Conservation (phyloP, 2,329 filamentous ascomycete species). For the Scopulariopsis brevicaulis region DNA sequence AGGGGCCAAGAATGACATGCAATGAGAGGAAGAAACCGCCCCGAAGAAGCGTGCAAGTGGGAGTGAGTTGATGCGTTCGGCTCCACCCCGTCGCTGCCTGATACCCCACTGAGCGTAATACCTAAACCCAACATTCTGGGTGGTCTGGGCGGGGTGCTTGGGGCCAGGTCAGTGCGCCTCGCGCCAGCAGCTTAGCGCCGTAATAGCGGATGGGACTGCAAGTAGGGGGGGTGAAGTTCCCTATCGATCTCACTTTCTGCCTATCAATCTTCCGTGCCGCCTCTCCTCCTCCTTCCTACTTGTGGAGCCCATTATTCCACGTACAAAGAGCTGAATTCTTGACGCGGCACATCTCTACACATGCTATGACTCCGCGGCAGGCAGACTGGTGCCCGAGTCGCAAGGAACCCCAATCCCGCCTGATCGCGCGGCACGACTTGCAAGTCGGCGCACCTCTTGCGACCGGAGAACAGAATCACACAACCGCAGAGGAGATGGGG, state of each 20-base stretch:
- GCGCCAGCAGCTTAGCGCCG: not conserved
- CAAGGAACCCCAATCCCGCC: not conserved
- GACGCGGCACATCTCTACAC: too few relatives aligned
- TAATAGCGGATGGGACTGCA: not conserved
- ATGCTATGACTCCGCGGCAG: too few relatives aligned
- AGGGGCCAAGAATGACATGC: too few relatives aligned
- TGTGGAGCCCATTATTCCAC: too few relatives aligned
- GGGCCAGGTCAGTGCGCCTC: not conserved
- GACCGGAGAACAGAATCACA: not conserved
- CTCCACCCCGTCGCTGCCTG: not conserved
- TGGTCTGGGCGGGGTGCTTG: not conserved
- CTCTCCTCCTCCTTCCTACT: too few relatives aligned
- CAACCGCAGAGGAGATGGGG: not conserved
- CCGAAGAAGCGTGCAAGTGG: not conserved
- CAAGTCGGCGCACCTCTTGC: not conserved
- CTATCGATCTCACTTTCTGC: too few relatives aligned
- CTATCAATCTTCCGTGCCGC: too few relatives aligned
- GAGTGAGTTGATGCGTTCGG: not conserved
- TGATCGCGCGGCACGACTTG: not conserved
- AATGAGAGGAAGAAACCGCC: not conserved
- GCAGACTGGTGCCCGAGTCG: too few relatives aligned
- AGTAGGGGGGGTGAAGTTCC: too few relatives aligned
- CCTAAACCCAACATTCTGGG: not conserved
- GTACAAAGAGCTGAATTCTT: too few relatives aligned
- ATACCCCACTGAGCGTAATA: not conserved